Evolutionary conservation across 257 asterid species (phyloP).

Genomic region (Cordia subcordata): DNA sequence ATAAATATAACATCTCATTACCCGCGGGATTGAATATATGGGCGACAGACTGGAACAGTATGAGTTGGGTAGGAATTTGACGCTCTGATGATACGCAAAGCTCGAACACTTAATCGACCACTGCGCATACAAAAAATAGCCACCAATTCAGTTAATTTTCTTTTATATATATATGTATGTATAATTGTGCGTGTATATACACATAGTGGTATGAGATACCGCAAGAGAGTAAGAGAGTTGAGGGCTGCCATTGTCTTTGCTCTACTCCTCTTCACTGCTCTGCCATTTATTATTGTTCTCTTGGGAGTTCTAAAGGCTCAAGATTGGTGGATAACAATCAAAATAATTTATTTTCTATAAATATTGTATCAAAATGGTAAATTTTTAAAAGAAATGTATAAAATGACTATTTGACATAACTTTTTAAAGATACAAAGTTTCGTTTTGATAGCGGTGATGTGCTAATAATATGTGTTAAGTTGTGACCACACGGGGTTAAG

Average conservation of each 20-base stretch:
- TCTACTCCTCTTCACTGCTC: not conserved
- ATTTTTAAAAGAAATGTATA: no score
- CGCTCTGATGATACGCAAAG: constrained; percentile 34
- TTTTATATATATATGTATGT: not conserved
- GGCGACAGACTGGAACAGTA: constrained; percentile 23
- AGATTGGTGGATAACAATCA: no score
- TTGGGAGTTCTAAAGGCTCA: not conserved
- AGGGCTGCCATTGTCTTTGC: constrained; percentile 29
- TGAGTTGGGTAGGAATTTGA: constrained; percentile 27
- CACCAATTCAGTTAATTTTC: constrained; percentile 1
- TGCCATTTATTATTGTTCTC: not conserved
- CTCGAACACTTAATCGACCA: constrained; percentile 38
- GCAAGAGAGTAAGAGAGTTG: constrained; percentile 38
- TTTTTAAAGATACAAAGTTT: no score
- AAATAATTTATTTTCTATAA: not conserved
- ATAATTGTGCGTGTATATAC: not conserved
- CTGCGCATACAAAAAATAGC: constrained; percentile 32
- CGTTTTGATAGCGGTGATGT: no score
- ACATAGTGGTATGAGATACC: constrained; percentile 25
- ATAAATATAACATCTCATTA: constrained; percentile 13
- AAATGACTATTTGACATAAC: no score
- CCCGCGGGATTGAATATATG: constrained; percentile 49
- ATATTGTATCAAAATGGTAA: no score
- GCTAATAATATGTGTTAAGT: no score
- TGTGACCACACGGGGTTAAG: no score